Base-by-base conservation (phyloP, 352 stramenopile genomes). In the Globisporangium emineosum region DNA sequence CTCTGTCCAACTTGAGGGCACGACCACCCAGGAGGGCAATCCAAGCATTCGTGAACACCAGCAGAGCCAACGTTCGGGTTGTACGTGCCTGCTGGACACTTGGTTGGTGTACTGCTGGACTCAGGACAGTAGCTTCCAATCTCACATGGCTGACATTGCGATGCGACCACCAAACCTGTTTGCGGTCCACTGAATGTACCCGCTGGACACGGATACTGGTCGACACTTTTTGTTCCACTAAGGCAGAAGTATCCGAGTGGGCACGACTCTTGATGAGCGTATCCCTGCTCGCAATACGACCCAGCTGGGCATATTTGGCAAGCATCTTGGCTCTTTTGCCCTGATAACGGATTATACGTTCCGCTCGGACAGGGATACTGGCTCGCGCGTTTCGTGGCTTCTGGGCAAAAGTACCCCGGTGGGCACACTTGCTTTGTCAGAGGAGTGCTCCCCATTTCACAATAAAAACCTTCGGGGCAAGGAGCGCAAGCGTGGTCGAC, bases 331-430 rank as follows among this genome's bases (percentile, higher is more conserved):
- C 73, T 76, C 25, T 72, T 83, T 47, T 94, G 69, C 1, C 72
- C 78, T 23, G 75, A 75, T 2, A 75, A n/a, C 0, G 69, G 52
- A 33, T 88, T 97, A 67, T 82, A 97, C 3, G 89, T 96, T 23
- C 93, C 93, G 2, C 77, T 85, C 13, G 89, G 88, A 72, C 94
- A 98, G 3, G 91, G 84, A 49, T 87, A 92, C 69, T 89, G 76
- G 17, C 69, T 82, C 23, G 70, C 74, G 2, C 78, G 75, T 43
- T 85, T 88, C 0, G 88, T 94, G 40, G 75, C 77, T 70, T 81
- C 64, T 0, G 88, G 87, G 51, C 88, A 96, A 60, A 83, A 86
- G 60, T 83, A 92, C 1, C 85, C 81, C 15, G 78, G 35, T 0
- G 83, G 84, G 58, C 88, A 96, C 10, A 64, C 66, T 58, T 90